phyloP scores from a whole-genome alignment of 352 stramenopile species.

The Globisporangium ultimum region DNA sequence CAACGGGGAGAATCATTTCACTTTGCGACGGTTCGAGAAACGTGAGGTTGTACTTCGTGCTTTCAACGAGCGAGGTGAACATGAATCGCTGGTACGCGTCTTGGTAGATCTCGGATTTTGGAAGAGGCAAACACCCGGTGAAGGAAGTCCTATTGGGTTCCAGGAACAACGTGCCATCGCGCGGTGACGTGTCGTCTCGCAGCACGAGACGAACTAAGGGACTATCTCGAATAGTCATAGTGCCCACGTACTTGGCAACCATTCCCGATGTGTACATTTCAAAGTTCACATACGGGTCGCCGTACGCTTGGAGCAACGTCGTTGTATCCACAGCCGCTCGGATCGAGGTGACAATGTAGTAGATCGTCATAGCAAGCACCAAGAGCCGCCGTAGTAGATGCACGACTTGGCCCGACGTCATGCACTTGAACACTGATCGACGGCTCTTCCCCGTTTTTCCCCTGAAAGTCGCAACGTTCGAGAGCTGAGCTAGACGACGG shows the following conservation, averaged over 20 bases:
- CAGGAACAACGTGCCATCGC: conserved; percentile 28
- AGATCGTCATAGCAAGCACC: neutral
- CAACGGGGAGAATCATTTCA: conserved; percentile 7
- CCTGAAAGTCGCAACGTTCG: neutral
- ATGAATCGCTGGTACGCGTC: conserved; percentile 27
- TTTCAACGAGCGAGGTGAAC: conserved; percentile 16
- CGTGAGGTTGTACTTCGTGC: conserved; percentile 22
- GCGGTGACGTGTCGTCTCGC: conserved; percentile 22
- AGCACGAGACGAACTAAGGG: conserved; percentile 32
- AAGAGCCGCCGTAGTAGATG: conserved; percentile 2
- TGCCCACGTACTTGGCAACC: conserved; percentile 25
- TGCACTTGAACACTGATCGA: neutral
- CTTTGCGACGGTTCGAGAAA: neutral
- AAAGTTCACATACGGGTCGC: neutral
- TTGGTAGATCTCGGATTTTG: conserved; percentile 19
- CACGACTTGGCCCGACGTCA: neutral
- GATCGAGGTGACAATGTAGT: conserved; percentile 8
- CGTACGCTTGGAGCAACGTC: neutral
- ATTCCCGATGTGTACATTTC: conserved; percentile 8
- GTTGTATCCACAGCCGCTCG: neutral
- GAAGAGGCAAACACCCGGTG: conserved; percentile 16
- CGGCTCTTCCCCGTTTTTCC: neutral
- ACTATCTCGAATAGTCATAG: conserved; percentile 25
- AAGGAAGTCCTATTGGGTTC: conserved; percentile 19
- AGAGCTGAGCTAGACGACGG: too few species aligned